Conservation (phyloP, 495 filamentous ascomycete species). For the Aspergillus leporis region DNA sequence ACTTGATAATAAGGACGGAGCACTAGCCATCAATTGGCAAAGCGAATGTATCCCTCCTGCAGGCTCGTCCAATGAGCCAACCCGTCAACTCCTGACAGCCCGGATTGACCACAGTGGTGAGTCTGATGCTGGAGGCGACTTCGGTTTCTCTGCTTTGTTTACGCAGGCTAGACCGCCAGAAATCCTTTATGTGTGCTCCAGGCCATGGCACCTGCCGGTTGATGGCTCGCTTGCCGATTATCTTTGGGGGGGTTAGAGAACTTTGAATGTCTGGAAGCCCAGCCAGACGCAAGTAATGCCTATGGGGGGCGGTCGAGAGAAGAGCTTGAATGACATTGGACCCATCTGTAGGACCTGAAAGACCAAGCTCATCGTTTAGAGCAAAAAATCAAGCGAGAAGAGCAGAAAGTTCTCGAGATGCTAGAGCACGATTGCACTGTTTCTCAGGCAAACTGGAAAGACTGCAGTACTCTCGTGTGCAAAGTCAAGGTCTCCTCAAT, state of each 20-base stretch:
- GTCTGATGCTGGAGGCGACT: conserved; percentile 26
- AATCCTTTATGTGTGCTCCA: conserved; percentile 47
- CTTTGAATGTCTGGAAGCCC: neutral
- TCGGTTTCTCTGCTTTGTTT: conserved; percentile 16
- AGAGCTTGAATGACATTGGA: conserved; percentile 25
- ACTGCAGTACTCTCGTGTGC: conserved; percentile 17
- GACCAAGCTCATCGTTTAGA: conserved; percentile 6
- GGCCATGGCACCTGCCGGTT: conserved; percentile 38
- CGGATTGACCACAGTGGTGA: conserved; percentile 41
- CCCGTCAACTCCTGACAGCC: conserved; percentile 49
- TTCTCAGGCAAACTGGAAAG: conserved; percentile 12
- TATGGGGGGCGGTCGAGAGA: conserved; percentile 2
- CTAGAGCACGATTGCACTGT: conserved; percentile 7
- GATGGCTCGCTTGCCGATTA: conserved; percentile 28
- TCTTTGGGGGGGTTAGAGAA: neutral
- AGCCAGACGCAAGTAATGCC: neutral
- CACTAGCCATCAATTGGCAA: conserved; percentile 32
- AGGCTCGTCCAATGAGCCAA: conserved; percentile 31
- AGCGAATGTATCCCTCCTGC: conserved; percentile 40
- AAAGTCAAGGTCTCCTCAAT: conserved; percentile 15
- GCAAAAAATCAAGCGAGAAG: conserved; percentile 7
- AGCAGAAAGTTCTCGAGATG: conserved; percentile 15
- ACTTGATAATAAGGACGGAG: conserved; percentile 22
- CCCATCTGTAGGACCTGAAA: conserved; percentile 29
- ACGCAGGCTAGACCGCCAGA: conserved; percentile 1